Base-by-base conservation (phyloP, 2,329 filamentous ascomycete genomes). In the Penicillium sclerotigenum region DNA sequence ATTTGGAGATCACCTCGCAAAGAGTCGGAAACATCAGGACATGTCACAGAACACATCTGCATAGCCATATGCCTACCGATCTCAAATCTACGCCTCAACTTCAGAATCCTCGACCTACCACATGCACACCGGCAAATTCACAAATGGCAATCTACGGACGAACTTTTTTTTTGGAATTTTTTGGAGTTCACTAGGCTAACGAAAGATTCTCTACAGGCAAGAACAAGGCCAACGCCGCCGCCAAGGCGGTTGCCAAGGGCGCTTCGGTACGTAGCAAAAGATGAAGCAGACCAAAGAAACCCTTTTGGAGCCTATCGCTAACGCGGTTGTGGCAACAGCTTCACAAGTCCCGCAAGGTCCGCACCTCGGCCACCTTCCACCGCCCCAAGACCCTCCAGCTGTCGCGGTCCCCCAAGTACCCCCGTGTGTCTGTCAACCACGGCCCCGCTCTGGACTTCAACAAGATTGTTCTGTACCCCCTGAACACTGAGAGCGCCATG, bases 401-500 rank as follows among this genome's bases (percentile, higher is more conserved):
- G 71, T 89, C 91, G 71, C 90, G 94, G 75, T 79, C 87, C 48
- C 92, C 93, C 79, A 96, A 96, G 83, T 97, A 96, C 86, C 92
- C 90, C 69, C 91, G 93, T 83, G 96, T 94, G 85, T 92, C 91
- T 68, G 86, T 99, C 77, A 87, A 90, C 73, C 88, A 93, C 79
- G 85, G 86, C 76, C 88, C 92, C 71, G 89, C 91, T 72, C 90
- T 99, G 74, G 94, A 99, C 82, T 90, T 93, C 82, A 90, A 92
- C 86, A 97, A 96, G 87, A 85, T 97, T 78, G 89, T 99, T 79
- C 84, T 97, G 76, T 91, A 97, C 87, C 94, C 94, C 68, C 86
- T 99, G 76, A 99, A 99, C 88, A 99, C 94, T 60, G 94, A 99
- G 89, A 94, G 89, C 75, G 94, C 95, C 75, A 97, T 99, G 93